These are phyloP conservation scores for Fusarium drepaniforme DNA, from an alignment of 2,329 filamentous ascomycete species.

Conservation along the genomic window DNA sequence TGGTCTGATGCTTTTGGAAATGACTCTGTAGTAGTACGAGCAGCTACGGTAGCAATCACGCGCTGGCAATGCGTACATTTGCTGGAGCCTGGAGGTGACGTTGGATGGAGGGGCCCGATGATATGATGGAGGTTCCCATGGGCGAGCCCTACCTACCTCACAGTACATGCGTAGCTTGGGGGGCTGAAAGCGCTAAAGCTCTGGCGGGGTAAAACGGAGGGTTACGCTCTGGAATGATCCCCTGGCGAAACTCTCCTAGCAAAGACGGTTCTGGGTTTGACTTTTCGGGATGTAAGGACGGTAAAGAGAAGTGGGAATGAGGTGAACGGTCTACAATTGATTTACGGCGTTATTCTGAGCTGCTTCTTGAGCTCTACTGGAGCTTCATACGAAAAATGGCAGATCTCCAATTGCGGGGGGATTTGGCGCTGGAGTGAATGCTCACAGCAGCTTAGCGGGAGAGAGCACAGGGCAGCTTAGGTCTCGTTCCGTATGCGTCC, in stretches of 20 bases:
- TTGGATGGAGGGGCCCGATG: neutral
- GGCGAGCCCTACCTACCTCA: slow-evolving; percentile 15
- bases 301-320: neutral
- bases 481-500: slow-evolving; percentile 9
- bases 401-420: slow-evolving; percentile 6
- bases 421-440: neutral
- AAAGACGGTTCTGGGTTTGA: slow-evolving; percentile 5
- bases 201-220: slow-evolving; percentile 36
- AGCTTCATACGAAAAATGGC: neutral
- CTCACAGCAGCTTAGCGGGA: neutral
- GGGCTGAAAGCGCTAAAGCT: slow-evolving; percentile 20
- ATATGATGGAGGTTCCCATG: slow-evolving; percentile 16
- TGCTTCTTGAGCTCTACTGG: neutral
- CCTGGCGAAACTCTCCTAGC: neutral
- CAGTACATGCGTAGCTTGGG: neutral
- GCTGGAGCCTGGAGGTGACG: slow-evolving; percentile 10
- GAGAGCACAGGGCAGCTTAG: slow-evolving; percentile 9
- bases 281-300: neutral
- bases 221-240: slow-evolving; percentile 1
- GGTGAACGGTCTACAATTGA: neutral
- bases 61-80: neutral
- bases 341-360: neutral
- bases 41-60: neutral
- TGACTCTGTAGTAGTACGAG: neutral
- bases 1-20: slow-evolving; percentile 1